Evolutionary conservation across 371 early-diverging fungal genomes (phyloP).

Genomic region (Rhizopus stolonifer): DNA sequence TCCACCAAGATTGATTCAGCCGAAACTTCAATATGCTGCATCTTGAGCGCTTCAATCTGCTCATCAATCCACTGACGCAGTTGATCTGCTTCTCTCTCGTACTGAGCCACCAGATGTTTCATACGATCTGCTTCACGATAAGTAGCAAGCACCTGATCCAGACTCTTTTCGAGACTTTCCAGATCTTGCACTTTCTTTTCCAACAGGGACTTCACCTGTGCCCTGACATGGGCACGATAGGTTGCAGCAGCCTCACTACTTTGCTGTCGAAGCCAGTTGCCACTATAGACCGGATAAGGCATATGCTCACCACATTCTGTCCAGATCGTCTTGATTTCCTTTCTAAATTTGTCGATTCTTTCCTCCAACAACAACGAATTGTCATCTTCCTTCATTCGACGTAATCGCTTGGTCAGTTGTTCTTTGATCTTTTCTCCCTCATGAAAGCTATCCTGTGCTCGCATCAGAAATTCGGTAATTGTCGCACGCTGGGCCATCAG

Average conservation of each 20-base stretch:
- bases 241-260: constrained; percentile 4
- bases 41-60: constrained; percentile 23
- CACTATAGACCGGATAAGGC: constrained; percentile 33
- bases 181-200: constrained; percentile 34
- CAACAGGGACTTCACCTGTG: constrained; percentile 27
- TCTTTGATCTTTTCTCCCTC: constrained; percentile 48
- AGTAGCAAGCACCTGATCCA: constrained; percentile 22
- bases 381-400: constrained; percentile 36
- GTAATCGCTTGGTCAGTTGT: constrained; percentile 27
- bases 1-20: constrained; percentile 26
- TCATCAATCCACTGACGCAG: constrained; percentile 38
- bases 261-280: constrained; percentile 19
- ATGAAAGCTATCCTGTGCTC: constrained; percentile 39
- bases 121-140: constrained; percentile 28
- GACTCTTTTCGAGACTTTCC: constrained; percentile 12
- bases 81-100: constrained; percentile 30
- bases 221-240: constrained; percentile 25
- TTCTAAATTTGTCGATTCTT: constrained; percentile 22
- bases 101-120: constrained; percentile 26
- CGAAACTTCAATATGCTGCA: constrained; percentile 40
- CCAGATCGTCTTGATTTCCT: constrained; percentile 31
- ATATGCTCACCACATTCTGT: constrained; percentile 34
- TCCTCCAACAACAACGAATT: constrained; percentile 17
- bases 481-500: constrained; percentile 37
- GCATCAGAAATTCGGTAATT: constrained; percentile 40